Percentiles rank a stretch among this genome's conserved stretches.
These are phyloP conservation scores for Conidiobolus incongruus DNA, from an alignment of 371 early-diverging fungal genomes.

Conservation along the genomic window DNA sequence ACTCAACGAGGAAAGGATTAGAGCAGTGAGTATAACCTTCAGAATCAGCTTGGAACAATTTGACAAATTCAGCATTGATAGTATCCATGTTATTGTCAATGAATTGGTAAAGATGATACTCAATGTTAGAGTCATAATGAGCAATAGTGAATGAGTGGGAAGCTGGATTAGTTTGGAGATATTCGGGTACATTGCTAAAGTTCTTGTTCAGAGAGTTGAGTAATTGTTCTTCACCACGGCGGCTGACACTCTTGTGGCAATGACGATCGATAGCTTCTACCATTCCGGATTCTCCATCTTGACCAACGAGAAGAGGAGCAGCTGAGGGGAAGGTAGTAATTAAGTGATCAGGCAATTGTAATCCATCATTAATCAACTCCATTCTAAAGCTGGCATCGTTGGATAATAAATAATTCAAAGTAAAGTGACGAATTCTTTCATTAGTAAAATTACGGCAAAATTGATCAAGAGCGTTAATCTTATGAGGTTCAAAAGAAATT, in stretches of 20 bases:
- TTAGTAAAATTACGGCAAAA: constrained; percentile 62
- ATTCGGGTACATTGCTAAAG: constrained; percentile 15
- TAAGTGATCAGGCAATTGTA: not conserved
- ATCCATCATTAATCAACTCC: not conserved
- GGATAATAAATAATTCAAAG: too few species aligned
- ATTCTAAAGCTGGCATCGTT: not conserved
- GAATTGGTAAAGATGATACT: constrained; percentile 48
- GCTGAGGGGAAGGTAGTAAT: constrained; percentile 8
- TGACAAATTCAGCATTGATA: constrained; percentile 64
- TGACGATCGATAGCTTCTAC: constrained; percentile 24
- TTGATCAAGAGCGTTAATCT: constrained; percentile 40
- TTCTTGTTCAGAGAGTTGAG: constrained; percentile 14
- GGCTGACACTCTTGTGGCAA: constrained; percentile 13
- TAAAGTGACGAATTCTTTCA: too few species aligned
- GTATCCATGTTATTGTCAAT: constrained; percentile 40
- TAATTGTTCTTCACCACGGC: constrained; percentile 14
- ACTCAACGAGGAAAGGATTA: constrained; percentile 43
- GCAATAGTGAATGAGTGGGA: too few species aligned
- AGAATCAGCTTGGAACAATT: constrained; percentile 54
- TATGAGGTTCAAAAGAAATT: constrained; percentile 27
- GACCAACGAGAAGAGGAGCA: constrained; percentile 7
- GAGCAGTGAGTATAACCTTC: constrained; percentile 31
- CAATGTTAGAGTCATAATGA: too few species aligned
- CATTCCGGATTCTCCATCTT: constrained; percentile 24
- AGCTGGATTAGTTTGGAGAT: too few species aligned